phyloP scores from a whole-genome alignment of 352 stramenopile genomes.

The Phytophthora sansomeana region DNA sequence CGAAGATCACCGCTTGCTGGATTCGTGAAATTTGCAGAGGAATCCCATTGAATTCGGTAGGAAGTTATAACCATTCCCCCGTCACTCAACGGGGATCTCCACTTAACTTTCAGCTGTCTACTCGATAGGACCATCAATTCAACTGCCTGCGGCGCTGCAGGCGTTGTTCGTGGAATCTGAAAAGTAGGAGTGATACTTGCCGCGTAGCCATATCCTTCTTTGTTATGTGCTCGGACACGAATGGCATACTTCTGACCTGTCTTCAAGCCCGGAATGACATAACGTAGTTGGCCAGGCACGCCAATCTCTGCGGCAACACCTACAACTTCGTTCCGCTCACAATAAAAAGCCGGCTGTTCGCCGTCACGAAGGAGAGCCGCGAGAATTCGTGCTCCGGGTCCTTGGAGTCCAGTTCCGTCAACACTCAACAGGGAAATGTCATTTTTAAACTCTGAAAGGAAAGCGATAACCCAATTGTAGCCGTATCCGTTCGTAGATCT shows the following conservation, averaged over 20 bases:
- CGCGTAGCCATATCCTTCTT: constrained; percentile 65
- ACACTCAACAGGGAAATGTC: constrained; percentile 86
- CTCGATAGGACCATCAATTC: constrained; percentile 69
- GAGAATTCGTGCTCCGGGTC: constrained; percentile 85
- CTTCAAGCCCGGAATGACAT: constrained; percentile 28
- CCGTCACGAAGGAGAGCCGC: constrained; percentile 78
- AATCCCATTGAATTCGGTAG: constrained; percentile 96
- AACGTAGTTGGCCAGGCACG: neutral
- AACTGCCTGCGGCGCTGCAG: constrained; percentile 45
- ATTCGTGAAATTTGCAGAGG: constrained; percentile 73
- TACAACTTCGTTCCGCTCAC: constrained; percentile 52
- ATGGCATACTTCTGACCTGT: constrained; percentile 71
- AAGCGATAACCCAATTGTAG: constrained; percentile 96
- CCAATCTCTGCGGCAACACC: constrained; percentile 22
- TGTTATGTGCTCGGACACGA: constrained; percentile 69
- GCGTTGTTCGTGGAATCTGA: constrained; percentile 60
- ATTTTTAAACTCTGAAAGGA: constrained; percentile 86
- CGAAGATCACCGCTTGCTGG: constrained; percentile 37
- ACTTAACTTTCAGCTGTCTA: constrained; percentile 82
- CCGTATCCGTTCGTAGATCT: constrained; percentile 93
- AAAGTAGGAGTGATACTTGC: constrained; percentile 56
- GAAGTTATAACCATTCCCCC: constrained; percentile 81
- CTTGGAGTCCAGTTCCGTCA: constrained; percentile 92
- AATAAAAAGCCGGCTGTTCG: constrained; percentile 81
- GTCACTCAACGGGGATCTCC: constrained; percentile 63